phyloP scores from a whole-genome alignment of 805 yeast species.

The Lachancea lanzarotensis region DNA sequence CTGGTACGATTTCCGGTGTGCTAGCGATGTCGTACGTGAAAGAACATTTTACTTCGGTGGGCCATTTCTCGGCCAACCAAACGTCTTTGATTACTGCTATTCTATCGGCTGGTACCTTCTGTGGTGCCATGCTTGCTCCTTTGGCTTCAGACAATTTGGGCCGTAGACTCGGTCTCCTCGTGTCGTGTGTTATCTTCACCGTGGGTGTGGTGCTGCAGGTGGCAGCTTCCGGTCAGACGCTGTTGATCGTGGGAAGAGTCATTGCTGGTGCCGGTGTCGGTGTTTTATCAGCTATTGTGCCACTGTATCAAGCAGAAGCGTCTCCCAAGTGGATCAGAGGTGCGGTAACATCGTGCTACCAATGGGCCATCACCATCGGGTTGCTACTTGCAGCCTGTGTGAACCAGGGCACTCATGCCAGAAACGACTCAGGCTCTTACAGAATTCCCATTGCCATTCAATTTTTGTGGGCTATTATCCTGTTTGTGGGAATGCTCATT shows the following conservation, averaged over 20 bases:
- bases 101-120: constrained; percentile 62
- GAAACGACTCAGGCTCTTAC: constrained; percentile 29
- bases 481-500: constrained; percentile 37
- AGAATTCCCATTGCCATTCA: constrained; percentile 64
- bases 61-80: constrained; percentile 40
- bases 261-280: constrained; percentile 74
- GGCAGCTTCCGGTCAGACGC: constrained; percentile 39
- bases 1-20: constrained; percentile 62
- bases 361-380: constrained; percentile 69
- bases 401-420: constrained; percentile 57
- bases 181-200: constrained; percentile 41
- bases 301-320: constrained; percentile 73
- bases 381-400: constrained; percentile 56
- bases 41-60: constrained; percentile 35
- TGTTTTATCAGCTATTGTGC: constrained; percentile 62
- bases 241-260: constrained; percentile 61
- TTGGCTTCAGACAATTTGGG: constrained; percentile 51
- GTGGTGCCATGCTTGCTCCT: constrained; percentile 59
- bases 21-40: constrained; percentile 55
- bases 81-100: constrained; percentile 64
- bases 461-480: constrained; percentile 42
- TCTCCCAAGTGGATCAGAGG: constrained; percentile 77
- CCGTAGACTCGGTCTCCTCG: constrained; percentile 44
- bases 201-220: constrained; percentile 49
- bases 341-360: constrained; percentile 68